Evolutionary conservation across 805 yeast genomes (phyloP).

Genomic region (Tanozyma kutaoensis): DNA sequence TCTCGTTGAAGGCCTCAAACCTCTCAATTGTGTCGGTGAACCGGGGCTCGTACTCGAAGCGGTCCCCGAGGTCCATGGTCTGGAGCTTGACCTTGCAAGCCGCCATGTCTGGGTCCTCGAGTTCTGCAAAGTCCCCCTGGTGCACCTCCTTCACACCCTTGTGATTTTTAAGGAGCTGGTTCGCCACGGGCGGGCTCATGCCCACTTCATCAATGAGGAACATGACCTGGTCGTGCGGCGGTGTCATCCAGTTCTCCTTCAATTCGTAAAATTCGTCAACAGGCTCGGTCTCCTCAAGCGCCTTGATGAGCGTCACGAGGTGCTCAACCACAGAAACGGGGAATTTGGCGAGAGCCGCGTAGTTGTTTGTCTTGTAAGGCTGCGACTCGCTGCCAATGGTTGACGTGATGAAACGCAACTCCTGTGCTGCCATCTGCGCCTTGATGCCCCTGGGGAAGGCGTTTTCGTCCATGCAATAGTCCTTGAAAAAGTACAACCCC

Average conservation of each 20-base stretch:
- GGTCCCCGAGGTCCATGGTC: too few species aligned
- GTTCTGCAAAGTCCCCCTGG: too few species aligned
- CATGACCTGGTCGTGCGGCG: constrained; percentile 2
- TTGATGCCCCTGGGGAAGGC: constrained; percentile 2
- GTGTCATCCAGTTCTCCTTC: constrained; percentile 4
- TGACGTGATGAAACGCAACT: constrained; percentile 1
- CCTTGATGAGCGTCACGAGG: constrained; percentile 2
- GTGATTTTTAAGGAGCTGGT: too few species aligned
- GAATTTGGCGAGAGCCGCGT: constrained; percentile 2
- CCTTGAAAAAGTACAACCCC: constrained; percentile 3
- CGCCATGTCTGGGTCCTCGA: too few species aligned
- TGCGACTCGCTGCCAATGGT: constrained; percentile 4
- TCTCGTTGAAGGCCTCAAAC: too few species aligned
- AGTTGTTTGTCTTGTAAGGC: constrained; percentile 1
- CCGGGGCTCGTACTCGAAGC: too few species aligned
- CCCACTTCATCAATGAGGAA: constrained; percentile 17
- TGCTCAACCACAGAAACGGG: constrained; percentile 1
- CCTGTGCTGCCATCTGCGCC: constrained; percentile 1
- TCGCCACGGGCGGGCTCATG: too few species aligned
- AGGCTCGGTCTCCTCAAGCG: constrained; percentile 3
- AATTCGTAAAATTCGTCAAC: constrained; percentile 3
- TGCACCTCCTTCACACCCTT: too few species aligned
- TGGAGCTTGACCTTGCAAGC: too few species aligned
- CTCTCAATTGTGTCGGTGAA: too few species aligned
- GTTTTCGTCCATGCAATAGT: constrained; percentile 4